A percentile compares a stretch with the other conserved stretches of the same genome.
Evolutionary conservation across 805 yeast genomes (phyloP).

Genomic region (Kluyveromyces nonfermentans): DNA sequence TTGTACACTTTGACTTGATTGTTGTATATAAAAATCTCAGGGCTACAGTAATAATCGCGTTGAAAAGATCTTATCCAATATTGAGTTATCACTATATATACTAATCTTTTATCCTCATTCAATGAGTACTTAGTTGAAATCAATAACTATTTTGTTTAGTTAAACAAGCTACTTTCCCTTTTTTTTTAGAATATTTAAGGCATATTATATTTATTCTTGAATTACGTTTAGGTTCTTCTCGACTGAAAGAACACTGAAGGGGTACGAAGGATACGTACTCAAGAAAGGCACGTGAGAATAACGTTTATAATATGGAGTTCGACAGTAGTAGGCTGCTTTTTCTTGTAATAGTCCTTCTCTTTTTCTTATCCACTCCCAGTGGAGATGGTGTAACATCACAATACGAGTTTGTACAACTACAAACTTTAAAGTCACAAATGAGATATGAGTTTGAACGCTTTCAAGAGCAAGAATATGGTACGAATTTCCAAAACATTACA

Average conservation of each 20-base stretch:
- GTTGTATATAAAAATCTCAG: too few species aligned
- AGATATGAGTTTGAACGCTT: conserved; percentile 29
- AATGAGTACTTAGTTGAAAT: too few species aligned
- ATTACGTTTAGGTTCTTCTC: too few species aligned
- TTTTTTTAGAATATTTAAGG: not conserved
- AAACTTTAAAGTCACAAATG: conserved; percentile 31
- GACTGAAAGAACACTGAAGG: too few species aligned
- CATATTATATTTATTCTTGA: too few species aligned
- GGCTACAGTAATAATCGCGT: too few species aligned
- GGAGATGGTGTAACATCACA: conserved; percentile 28
- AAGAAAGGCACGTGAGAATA: not conserved
- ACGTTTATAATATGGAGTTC: conserved; percentile 18
- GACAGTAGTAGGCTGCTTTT: conserved; percentile 27
- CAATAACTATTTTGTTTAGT: too few species aligned
- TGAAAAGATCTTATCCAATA: too few species aligned
- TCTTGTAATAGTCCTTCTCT: conserved; percentile 22
- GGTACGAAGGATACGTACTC: too few species aligned
- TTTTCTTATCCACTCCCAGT: conserved; percentile 26
- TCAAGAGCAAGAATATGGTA: conserved; percentile 33
- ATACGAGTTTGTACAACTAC: conserved; percentile 32
- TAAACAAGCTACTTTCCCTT: not conserved
- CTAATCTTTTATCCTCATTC: too few species aligned
- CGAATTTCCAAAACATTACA: conserved; percentile 62
- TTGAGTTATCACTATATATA: too few species aligned
- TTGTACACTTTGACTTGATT: too few species aligned